A percentile compares a stretch with the other conserved stretches of the same genome.
Conservation (phyloP, 352 stramenopile species). For the Proteromonas lacertae region DNA sequence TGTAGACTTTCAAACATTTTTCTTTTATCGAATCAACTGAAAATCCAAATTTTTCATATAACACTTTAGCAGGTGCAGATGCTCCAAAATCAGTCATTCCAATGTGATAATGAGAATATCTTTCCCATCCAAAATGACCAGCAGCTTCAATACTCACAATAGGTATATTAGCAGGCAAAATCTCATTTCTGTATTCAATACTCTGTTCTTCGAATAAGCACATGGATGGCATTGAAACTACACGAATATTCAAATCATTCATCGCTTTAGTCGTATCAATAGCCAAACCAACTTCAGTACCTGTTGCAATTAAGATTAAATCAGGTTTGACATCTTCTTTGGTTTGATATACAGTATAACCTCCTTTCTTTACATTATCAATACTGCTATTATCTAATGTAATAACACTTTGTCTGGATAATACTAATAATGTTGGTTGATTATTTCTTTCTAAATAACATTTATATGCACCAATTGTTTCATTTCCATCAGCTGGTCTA, state of each 20-base stretch:
- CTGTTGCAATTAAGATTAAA: conserved; percentile 13
- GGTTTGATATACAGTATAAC: conserved; percentile 30
- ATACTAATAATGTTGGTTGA: conserved; percentile 62
- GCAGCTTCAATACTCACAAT: conserved; percentile 76
- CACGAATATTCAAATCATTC: conserved; percentile 32
- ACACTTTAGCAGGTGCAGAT: conserved; percentile 13
- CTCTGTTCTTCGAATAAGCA: conserved; percentile 83
- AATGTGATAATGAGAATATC: conserved; percentile 69
- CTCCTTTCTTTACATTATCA: conserved; percentile 40
- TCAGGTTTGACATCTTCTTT: conserved; percentile 1
- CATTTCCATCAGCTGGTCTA: conserved; percentile 81
- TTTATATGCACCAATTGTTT: conserved; percentile 78
- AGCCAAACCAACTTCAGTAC: conserved; percentile 70
- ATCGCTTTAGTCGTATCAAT: conserved; percentile 20
- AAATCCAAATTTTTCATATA: conserved; percentile 10
- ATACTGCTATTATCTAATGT: conserved; percentile 43
- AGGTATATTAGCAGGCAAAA: conserved; percentile 69
- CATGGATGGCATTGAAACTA: conserved; percentile 84
- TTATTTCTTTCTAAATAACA: conserved; percentile 28
- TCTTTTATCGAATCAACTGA: background rate
- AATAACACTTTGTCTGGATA: conserved; percentile 48
- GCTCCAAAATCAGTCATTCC: conserved; percentile 20
- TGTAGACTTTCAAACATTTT: too few species aligned
- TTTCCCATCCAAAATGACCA: conserved; percentile 58
- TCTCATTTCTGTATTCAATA: conserved; percentile 53